These are phyloP conservation scores for Trichoderma gamsii DNA, from an alignment of 495 filamentous ascomycete genomes.

Conservation along the genomic window DNA sequence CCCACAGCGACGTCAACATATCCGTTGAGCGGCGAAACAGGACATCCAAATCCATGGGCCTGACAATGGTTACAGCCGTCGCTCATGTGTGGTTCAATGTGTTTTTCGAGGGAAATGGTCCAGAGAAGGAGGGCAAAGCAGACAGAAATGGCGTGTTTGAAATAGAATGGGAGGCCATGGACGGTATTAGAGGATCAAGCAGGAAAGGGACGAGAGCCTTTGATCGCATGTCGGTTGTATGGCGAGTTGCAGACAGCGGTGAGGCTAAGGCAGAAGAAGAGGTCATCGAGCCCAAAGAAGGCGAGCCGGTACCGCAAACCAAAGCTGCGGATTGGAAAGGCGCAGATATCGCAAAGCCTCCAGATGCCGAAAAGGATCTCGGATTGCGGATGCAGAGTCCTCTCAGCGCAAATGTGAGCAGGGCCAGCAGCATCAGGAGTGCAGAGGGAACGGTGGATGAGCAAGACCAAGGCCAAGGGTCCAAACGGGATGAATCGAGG, in stretches of 20 bases:
- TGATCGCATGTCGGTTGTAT: constrained; percentile 82
- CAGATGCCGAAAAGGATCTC: constrained; percentile 48
- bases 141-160: constrained; percentile 50
- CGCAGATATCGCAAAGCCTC: constrained; percentile 35
- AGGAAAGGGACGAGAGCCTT: constrained; percentile 75
- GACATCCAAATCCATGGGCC: constrained; percentile 67
- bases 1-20: constrained; percentile 82
- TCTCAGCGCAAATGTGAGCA: constrained; percentile 57
- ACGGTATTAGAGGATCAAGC: constrained; percentile 67
- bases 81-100: constrained; percentile 96
- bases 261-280: constrained; percentile 15
- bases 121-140: constrained; percentile 49
- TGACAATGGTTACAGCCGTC: constrained; percentile 85
- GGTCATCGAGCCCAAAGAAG: constrained; percentile 48
- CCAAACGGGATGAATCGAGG: neutral
- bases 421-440: constrained; percentile 47
- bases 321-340: constrained; percentile 67
- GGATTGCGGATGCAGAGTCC: constrained; percentile 58
- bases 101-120: constrained; percentile 79
- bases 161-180: constrained; percentile 56
- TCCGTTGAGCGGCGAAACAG: constrained; percentile 67
- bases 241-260: constrained; percentile 39
- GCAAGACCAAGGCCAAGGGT: neutral
- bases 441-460: neutral
- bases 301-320: constrained; percentile 62